Evolutionary conservation across 73 alveolate species (phyloP).

Genomic region (Uronychia setigera): DNA sequence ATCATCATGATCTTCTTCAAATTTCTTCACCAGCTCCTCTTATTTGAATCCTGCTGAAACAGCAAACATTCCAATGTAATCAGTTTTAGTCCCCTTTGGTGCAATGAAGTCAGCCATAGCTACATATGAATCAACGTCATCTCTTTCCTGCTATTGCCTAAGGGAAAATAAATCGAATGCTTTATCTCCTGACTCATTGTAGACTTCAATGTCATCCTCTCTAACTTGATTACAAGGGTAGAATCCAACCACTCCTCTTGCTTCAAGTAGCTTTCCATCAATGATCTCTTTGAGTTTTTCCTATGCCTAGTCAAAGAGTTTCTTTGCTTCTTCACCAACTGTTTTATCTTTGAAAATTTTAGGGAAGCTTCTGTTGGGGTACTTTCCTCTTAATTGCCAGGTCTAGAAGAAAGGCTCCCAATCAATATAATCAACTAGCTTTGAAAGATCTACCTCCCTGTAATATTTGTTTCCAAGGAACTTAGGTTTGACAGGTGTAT

Average conservation of each 20-base stretch:
- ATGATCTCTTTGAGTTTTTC: slow-evolving; percentile 54
- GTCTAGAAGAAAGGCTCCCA: slow-evolving; percentile 91
- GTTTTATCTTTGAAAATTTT: slow-evolving; percentile 74
- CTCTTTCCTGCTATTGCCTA: slow-evolving; percentile 78
- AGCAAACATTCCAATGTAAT: slow-evolving; percentile 89
- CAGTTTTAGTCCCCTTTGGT: slow-evolving; percentile 62
- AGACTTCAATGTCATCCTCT: slow-evolving; percentile 84
- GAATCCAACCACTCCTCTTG: slow-evolving; percentile 69
- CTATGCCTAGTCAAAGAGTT: slow-evolving; percentile 81
- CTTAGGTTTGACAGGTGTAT: slow-evolving; percentile 36
- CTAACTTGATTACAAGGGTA: slow-evolving; percentile 77
- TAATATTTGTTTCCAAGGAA: slow-evolving; percentile 40
- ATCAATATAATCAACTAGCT: slow-evolving; percentile 77
- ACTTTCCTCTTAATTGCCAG: slow-evolving; percentile 87
- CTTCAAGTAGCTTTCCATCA: slow-evolving; percentile 44
- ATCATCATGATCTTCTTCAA: slow-evolving; percentile 77
- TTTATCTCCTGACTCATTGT: slow-evolving; percentile 17
- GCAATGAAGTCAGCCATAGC: slow-evolving; percentile 83
- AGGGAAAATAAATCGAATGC: slow-evolving; percentile 41
- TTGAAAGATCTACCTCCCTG: slow-evolving; percentile 58
- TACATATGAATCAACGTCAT: slow-evolving; percentile 53
- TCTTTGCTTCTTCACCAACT: slow-evolving; percentile 84
- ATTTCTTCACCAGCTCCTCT: slow-evolving; percentile 68
- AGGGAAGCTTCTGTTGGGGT: slow-evolving; percentile 91
- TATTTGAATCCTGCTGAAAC: slow-evolving; percentile 83